Evolutionary conservation across 1,284 basidiomycete species (phyloP), one percentile per base, ranked within the genome.

Genomic region (Inonotus obliquus): DNA sequence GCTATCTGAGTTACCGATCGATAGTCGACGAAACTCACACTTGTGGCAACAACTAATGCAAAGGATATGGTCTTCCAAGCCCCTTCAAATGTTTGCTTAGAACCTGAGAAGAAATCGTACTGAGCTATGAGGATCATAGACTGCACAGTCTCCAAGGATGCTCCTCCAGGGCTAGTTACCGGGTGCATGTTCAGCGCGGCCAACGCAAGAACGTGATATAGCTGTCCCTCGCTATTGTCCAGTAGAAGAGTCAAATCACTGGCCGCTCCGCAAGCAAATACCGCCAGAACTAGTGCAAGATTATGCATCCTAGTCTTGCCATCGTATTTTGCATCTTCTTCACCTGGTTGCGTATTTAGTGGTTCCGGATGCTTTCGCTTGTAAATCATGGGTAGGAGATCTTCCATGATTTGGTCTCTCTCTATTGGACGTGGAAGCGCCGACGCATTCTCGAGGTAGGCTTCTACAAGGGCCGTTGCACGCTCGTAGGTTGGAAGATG

Each of bases 81-180:
- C 51, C 75, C 79, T 70, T 86, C 85, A 44, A 85, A 81, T 52
- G 79, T 81, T 63, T 84, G 81, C n/a, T 78, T 77, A 4, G 77
- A 79, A 65, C 75, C 76, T 59, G 59, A 57, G 49, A 86, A 66
- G 1, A 81, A 87, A 69, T 88, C 83, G 65, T 86, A 89, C 52
- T 89, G 86, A 0, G 77, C 86, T 76, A 89, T 82, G 54, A 89
- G 68, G 37, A 82, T 79, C 38, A 90, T 67, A 0, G 85, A 77
- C 70, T 90, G 88, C 14, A 90, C 81, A 0, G 86, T 89, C 17
- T 83, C 76, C 4, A 90, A 81, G 19, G 81, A 83, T 0, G 87
- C 86, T 1, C 85, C 82, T 11, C 84, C 74, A 60, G 89, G 86
- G n/a, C 41, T 44, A 53, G 88, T 69, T 2, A 89, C 79, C 1